Percentiles rank a stretch among this genome's conserved stretches.
phyloP scores from a whole-genome alignment of 2,329 filamentous ascomycete species.

The Microascus cirrosus region DNA sequence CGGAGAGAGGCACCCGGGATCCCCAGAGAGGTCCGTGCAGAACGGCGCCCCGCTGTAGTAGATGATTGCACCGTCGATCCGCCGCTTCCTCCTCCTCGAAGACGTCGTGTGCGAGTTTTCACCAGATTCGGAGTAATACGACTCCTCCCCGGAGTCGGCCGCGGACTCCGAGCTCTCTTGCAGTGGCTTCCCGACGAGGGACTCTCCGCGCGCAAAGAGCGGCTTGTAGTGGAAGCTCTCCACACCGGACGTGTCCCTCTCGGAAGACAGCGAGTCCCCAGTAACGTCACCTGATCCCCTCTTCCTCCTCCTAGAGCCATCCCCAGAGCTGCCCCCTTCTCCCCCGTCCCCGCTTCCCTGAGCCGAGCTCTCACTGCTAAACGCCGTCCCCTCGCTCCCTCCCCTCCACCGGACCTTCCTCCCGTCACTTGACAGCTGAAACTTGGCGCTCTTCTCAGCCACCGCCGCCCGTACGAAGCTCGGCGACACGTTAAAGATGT shows the following conservation, averaged over 20 bases:
- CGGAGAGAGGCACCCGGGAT: constrained; percentile 38
- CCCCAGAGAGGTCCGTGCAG: constrained; percentile 68
- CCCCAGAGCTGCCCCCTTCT: background rate
- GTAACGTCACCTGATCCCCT: background rate
- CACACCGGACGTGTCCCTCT: constrained; percentile 9
- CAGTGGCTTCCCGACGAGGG: constrained; percentile 33
- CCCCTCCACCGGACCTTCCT: constrained; percentile 73
- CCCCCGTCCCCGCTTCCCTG: constrained; percentile 23
- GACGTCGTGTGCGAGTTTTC: constrained; percentile 34
- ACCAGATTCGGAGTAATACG: constrained; percentile 34
- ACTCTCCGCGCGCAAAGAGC: constrained; percentile 41
- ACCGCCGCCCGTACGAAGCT: constrained; percentile 68
- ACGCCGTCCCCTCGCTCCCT: constrained; percentile 50
- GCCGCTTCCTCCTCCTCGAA: constrained; percentile 38
- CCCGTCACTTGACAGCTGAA: constrained; percentile 68
- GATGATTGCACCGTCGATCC: constrained; percentile 63
- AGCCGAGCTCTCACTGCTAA: constrained; percentile 52
- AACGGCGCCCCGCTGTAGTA: constrained; percentile 75
- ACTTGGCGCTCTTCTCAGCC: constrained; percentile 56
- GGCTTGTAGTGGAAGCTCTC: constrained; percentile 54
- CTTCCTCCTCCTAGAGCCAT: background rate
- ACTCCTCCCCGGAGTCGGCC: constrained; percentile 32
- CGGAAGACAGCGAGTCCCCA: background rate
- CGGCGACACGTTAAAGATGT: constrained; percentile 73
- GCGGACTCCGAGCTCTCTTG: constrained; percentile 38